Evolutionary conservation across 1,284 basidiomycete genomes (phyloP).

Genomic region (Paramarasmius palmivorus): DNA sequence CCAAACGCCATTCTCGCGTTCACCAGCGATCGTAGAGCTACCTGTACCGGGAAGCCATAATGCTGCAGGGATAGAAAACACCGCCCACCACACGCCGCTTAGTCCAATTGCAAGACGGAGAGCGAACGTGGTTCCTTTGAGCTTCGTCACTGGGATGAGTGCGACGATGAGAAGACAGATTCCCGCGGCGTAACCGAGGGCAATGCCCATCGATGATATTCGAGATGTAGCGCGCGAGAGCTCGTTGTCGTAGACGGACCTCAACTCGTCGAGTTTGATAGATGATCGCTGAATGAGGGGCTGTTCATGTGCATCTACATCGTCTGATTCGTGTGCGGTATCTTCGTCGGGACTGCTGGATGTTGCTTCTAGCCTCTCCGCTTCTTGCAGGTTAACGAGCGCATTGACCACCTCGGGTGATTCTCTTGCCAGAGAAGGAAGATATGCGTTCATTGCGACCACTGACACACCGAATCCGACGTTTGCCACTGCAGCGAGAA

Average conservation of each 20-base stretch:
- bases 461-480: conserved; percentile 81
- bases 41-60: conserved; percentile 61
- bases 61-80: conserved; percentile 76
- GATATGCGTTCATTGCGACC: conserved; percentile 89
- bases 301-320: conserved; percentile 25
- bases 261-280: conserved; percentile 18
- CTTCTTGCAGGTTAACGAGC: conserved; percentile 35
- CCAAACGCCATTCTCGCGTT: conserved; percentile 15
- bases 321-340: conserved; percentile 20
- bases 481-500: conserved; percentile 74
- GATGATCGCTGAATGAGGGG: conserved; percentile 27
- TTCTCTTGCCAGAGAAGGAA: conserved; percentile 73
- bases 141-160: conserved; percentile 40
- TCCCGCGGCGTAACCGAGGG: conserved; percentile 79
- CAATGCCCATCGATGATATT: conserved; percentile 82
- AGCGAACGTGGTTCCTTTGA: conserved; percentile 57
- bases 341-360: conserved; percentile 12
- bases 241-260: conserved; percentile 44
- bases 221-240: conserved; percentile 74
- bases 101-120: conserved; percentile 78
- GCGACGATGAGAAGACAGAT: conserved; percentile 71
- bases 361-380: conserved; percentile 14
- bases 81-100: conserved; percentile 84
- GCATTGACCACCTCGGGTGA: conserved; percentile 60
- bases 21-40: conserved; percentile 4